These are phyloP conservation scores for Ascomycota sp. DNA, from an alignment of 2,329 filamentous ascomycete species.

Conservation along the genomic window DNA sequence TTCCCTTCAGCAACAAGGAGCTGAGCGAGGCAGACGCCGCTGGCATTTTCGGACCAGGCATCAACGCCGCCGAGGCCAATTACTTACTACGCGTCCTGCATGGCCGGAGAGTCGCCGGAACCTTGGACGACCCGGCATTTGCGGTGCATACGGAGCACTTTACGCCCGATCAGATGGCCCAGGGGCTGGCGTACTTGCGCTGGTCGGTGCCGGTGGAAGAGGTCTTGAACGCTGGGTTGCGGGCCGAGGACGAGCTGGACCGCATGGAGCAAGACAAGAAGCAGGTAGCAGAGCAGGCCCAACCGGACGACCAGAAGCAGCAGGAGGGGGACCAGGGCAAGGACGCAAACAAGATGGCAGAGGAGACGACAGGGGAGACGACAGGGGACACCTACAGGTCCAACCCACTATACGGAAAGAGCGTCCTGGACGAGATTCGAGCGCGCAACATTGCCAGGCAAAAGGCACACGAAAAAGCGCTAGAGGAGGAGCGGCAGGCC, in stretches of 20 bases:
- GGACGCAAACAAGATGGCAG: background rate
- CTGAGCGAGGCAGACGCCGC: conserved; percentile 25
- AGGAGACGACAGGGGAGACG: background rate
- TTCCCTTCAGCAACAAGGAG: conserved; percentile 30
- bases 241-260: conserved; percentile 41
- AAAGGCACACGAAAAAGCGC: conserved; percentile 23
- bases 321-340: conserved; percentile 6
- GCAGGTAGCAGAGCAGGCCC: no score
- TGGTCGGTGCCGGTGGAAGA: conserved; percentile 35
- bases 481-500: conserved; percentile 19
- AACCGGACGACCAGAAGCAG: conserved; percentile 6
- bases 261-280: conserved; percentile 22
- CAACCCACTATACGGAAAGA: conserved; percentile 35
- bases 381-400: conserved; percentile 9
- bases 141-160: conserved; percentile 25
- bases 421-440: conserved; percentile 35
- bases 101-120: conserved; percentile 42
- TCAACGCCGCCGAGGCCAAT: conserved; percentile 27
- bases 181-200: conserved; percentile 34
- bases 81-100: conserved; percentile 36
- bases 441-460: conserved; percentile 28
- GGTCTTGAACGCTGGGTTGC: conserved; percentile 35
- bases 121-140: conserved; percentile 36
- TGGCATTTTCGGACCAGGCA: conserved; percentile 27
- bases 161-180: conserved; percentile 18